Conservation (phyloP, 1,284 basidiomycete genomes). For the Phlebopus sp. region DNA sequence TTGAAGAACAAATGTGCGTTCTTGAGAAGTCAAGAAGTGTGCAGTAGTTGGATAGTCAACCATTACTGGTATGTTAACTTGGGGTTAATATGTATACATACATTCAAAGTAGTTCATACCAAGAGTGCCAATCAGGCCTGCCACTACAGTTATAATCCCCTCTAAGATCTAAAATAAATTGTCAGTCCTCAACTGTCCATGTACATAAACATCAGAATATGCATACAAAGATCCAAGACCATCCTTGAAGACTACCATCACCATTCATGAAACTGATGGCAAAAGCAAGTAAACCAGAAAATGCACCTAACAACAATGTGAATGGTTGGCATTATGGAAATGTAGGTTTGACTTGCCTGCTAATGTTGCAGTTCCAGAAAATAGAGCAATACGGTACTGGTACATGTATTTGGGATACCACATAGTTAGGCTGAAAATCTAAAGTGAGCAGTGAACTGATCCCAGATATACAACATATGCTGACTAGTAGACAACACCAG, state of each 20-base stretch:
- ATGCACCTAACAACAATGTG: constrained; percentile 21
- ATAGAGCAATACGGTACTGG: constrained; percentile 24
- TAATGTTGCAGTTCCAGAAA: constrained; percentile 26
- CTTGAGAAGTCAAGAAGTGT: constrained; percentile 41
- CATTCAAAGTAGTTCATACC: constrained; percentile 14
- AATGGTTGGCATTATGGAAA: constrained; percentile 17
- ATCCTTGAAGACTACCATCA: constrained; percentile 20
- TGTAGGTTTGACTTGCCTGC: constrained; percentile 1
- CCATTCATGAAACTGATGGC: constrained; percentile 22
- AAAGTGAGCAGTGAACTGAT: not conserved
- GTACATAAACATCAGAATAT: not conserved
- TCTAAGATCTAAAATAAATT: constrained; percentile 35
- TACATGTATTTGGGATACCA: constrained; percentile 10
- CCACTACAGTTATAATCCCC: constrained; percentile 33
- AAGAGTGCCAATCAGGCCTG: constrained; percentile 25
- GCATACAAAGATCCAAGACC: constrained; percentile 34
- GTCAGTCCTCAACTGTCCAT: not conserved
- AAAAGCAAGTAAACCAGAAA: constrained; percentile 21
- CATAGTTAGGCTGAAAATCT: constrained; percentile 2
- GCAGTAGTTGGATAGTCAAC: constrained; percentile 44
- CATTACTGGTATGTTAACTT: constrained; percentile 26
- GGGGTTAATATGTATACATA: not conserved
- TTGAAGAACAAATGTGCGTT: constrained; percentile 41
- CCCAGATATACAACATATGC: constrained; percentile 12
- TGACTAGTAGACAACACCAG: constrained; percentile 61